These are phyloP conservation scores for Xylaria venustula DNA, from an alignment of 495 filamentous ascomycete genomes.

Conservation along the genomic window DNA sequence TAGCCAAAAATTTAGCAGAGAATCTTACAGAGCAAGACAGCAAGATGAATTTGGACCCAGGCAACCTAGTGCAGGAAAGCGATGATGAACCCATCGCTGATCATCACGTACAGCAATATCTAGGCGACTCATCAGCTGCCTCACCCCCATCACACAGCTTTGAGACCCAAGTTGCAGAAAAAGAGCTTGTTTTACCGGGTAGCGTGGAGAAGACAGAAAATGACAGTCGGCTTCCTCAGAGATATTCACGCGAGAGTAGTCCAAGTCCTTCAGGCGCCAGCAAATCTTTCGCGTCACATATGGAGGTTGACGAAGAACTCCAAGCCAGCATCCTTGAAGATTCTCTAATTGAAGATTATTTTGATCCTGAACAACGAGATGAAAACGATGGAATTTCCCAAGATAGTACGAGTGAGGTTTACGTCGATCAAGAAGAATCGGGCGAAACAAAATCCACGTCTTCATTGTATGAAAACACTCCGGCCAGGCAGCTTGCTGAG, in stretches of 20 bases:
- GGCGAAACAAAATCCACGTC: background rate
- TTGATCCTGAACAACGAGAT: background rate
- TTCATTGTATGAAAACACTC: background rate
- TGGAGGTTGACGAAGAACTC: constrained; percentile 29
- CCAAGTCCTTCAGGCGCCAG: constrained; percentile 3
- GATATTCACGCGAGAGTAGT: background rate
- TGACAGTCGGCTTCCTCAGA: background rate
- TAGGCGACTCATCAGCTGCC: background rate
- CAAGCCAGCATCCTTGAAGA: constrained; percentile 27
- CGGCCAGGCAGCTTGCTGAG: background rate
- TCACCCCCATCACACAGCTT: constrained; percentile 19
- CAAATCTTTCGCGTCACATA: constrained; percentile 22
- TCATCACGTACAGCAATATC: background rate
- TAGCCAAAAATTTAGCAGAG: background rate
- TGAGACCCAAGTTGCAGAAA: constrained; percentile 19
- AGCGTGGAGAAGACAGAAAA: background rate
- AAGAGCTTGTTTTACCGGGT: constrained; percentile 9
- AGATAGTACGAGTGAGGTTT: background rate
- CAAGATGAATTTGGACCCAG: background rate
- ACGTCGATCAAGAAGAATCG: background rate
- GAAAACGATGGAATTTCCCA: constrained; percentile 1
- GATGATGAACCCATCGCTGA: background rate
- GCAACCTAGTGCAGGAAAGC: background rate
- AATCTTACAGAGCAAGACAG: background rate
- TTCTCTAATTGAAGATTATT: constrained; percentile 2